Evolutionary conservation across 1,139 yeast genomes (phyloP).

Genomic region (Zygosaccharomyces pseudobailii): DNA sequence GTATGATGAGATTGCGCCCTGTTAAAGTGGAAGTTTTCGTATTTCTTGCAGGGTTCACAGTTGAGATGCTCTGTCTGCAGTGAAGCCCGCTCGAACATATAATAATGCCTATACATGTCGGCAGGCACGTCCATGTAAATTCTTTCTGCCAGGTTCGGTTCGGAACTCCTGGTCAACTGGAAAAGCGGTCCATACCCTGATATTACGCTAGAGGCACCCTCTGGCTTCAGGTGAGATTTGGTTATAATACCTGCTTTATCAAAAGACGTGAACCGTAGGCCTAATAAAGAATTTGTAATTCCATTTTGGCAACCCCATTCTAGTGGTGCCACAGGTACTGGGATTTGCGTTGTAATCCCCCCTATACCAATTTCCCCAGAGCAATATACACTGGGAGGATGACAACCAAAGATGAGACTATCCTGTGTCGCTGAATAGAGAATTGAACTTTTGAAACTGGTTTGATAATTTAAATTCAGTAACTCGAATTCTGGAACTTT

Average conservation of each 20-base stretch:
- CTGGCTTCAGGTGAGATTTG: conserved; percentile 5
- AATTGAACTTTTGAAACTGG: conserved; percentile 15
- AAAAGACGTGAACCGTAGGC: conserved; percentile 19
- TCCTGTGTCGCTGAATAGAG: conserved; percentile 20
- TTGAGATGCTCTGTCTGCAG: neutral
- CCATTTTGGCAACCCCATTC: conserved; percentile 10
- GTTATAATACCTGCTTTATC: conserved; percentile 12
- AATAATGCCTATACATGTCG: conserved; percentile 7
- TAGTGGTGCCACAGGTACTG: conserved; percentile 23
- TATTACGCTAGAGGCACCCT: neutral
- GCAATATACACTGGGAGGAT: conserved; percentile 13
- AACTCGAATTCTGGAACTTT: conserved; percentile 21
- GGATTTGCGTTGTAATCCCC: conserved; percentile 23
- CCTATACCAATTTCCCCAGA: conserved; percentile 27
- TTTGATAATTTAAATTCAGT: conserved; percentile 22
- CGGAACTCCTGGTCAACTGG: neutral
- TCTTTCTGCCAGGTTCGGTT: conserved; percentile 3
- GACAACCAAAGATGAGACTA: conserved; percentile 17
- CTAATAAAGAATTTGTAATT: neutral
- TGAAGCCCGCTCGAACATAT: neutral
- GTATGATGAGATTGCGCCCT: neutral
- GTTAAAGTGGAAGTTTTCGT: neutral
- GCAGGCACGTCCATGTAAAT: conserved; percentile 3
- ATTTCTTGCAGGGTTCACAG: neutral
- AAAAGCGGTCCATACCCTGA: conserved; percentile 2